phyloP scores from a whole-genome alignment of 352 stramenopile species.

The Globisporangium nagaii region DNA sequence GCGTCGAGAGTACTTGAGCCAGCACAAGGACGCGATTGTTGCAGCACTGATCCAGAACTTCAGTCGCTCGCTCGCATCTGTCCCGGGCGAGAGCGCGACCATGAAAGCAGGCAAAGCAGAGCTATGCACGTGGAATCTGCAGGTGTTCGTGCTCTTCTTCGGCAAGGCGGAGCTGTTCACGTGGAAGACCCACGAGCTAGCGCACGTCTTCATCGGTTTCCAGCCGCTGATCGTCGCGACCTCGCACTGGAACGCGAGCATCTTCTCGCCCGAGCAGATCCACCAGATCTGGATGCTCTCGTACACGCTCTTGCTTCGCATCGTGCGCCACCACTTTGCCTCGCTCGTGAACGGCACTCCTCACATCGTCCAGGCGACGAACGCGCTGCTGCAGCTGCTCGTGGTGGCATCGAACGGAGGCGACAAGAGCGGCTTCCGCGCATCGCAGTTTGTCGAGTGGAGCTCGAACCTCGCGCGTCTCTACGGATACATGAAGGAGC shows the following conservation, averaged over 20 bases:
- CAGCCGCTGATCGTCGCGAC: slow-evolving; percentile 39
- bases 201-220: slow-evolving; percentile 64
- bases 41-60: slow-evolving; percentile 44
- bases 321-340: slow-evolving; percentile 72
- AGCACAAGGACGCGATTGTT: slow-evolving; percentile 47
- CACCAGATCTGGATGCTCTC: slow-evolving; percentile 73
- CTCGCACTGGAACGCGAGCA: slow-evolving; percentile 15
- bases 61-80: slow-evolving; percentile 20
- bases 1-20: slow-evolving; percentile 41
- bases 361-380: slow-evolving; percentile 62
- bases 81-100: background rate
- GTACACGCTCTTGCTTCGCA: slow-evolving; percentile 70
- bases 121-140: slow-evolving; percentile 46
- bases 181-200: slow-evolving; percentile 68
- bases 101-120: slow-evolving; percentile 4
- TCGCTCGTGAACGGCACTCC: slow-evolving; percentile 61
- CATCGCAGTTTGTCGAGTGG: slow-evolving; percentile 42
- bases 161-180: slow-evolving; percentile 77
- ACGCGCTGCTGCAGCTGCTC: slow-evolving; percentile 64
- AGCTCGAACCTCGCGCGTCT: slow-evolving; percentile 80
- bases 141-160: slow-evolving; percentile 61
- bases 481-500: slow-evolving; percentile 84
- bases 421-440: background rate
- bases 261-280: slow-evolving; percentile 30
- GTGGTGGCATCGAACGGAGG: slow-evolving; percentile 15